Percentiles rank a stretch among this genome's conserved stretches.
These are phyloP conservation scores for Debaryomyces robertsiae DNA, from an alignment of 1,139 yeast species.

Conservation along the genomic window DNA sequence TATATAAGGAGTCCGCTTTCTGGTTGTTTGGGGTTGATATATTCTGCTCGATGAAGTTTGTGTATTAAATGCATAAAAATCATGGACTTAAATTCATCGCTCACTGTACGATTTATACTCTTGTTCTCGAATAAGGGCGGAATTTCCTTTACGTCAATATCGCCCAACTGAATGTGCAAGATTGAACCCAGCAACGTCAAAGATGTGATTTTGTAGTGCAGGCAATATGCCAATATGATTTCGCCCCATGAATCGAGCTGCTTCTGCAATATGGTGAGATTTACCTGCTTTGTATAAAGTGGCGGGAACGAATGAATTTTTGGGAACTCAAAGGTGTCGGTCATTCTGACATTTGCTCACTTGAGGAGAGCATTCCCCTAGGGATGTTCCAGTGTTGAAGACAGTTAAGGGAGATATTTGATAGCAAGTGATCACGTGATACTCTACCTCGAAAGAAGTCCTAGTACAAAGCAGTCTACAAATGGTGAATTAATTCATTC, in stretches of 20 bases:
- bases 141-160: conserved; percentile 21
- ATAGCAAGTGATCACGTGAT: too few species aligned
- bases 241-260: conserved; percentile 59
- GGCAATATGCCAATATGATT: conserved; percentile 57
- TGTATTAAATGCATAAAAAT: conserved; percentile 62
- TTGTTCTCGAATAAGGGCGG: conserved; percentile 52
- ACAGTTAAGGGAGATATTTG: too few species aligned
- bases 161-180: conserved; percentile 30
- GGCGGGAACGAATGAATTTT: conserved; percentile 88
- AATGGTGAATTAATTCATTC: too few species aligned
- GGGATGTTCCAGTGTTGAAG: too few species aligned
- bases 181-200: conserved; percentile 35
- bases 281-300: conserved; percentile 86
- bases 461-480: too few species aligned
- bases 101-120: conserved; percentile 54
- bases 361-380: too few species aligned
- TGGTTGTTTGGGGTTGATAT: conserved; percentile 46
- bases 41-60: conserved; percentile 53
- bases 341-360: conserved; percentile 3
- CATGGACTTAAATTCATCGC: conserved; percentile 54
- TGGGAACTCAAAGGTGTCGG: conserved; percentile 49
- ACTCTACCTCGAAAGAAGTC: too few species aligned
- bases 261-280: conserved; percentile 71
- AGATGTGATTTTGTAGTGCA: conserved; percentile 50
- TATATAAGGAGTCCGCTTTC: conserved; percentile 55